Evolutionary conservation across 352 stramenopile genomes (phyloP), one percentile per base, ranked within the genome.

Genomic region (Globisporangium spinosum): DNA sequence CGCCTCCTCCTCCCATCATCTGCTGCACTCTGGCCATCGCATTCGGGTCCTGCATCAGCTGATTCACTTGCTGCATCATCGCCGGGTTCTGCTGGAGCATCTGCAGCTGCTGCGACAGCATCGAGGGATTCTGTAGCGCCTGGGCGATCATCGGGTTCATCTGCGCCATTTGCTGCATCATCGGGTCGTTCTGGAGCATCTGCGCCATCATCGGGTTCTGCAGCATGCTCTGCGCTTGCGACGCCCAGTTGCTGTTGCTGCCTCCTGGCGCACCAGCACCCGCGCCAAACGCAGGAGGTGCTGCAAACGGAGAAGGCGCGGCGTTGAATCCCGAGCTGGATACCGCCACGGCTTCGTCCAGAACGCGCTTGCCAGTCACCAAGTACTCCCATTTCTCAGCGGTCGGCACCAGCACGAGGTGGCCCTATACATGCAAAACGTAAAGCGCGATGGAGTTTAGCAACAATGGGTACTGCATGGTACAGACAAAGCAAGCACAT

Each of bases 101-200:
- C 58, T 89, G 77, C 57, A 95, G 68, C 22, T 83, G 83, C 73
- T 94, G 83, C 29, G 75, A 60, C 38, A 95, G 71, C 59, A 93
- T 67, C 23, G 79, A 74, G n/a, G 87, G 87, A 57, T 93, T 92
- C 70, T 90, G 81, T 62, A 95, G 58, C 10, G 80, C 80, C 72
- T 94, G 87, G 5, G 82, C 80, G 54, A 93, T 68, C 84, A 94
- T 89, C 6, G 87, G 87, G 62, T 94, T 95, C 47, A 75, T 64
- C 57, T 90, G 82, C 23, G 80, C 79, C 81, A 94, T 85, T 80
- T 93, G 87, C 74, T 92, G 87, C 67, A 95, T 77, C 75, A 84
- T 87, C 29, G 85, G 83, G 72, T 91, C 78, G 61, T 60, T 89
- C 67, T 78, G 65, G 70, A 94, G 75, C 60, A 80, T 81, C 57